Evolutionary conservation across 306 rosid genomes (phyloP), one percentile per base, ranked within the genome.

Genomic region (Begonia loranthoides): DNA sequence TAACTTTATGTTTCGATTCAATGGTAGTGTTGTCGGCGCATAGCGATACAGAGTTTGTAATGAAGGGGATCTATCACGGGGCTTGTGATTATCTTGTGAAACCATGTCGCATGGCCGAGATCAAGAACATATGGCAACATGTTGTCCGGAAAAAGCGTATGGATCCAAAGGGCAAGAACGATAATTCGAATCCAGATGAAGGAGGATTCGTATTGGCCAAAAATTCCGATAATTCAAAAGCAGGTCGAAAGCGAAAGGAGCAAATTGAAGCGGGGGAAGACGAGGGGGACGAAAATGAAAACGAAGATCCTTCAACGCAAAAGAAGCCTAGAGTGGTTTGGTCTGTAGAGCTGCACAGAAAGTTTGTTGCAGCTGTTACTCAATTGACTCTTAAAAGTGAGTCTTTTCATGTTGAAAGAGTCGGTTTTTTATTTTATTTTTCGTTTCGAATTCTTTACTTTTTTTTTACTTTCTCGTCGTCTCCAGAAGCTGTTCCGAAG

Each of bases 51-150:
- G 61, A 79, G 50, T 65, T 78, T 60, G 96, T 88, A 54, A 81
- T 79, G 93, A 88, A 77, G 75, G 96, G 96, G 21, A 78, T 88
- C 38, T 45, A 66, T 8, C 81, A 84, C 36, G 96, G 93, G 13
- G 94, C 96, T 6, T 73, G 82, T 57, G 94, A 84, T 71, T 88
- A 81, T 76, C 57, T 88, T 73, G 57, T 79, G 64, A 88, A 88
- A 65, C 96, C 94, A 3, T 79, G 76, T 65, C 64, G 86, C 56
- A 60, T 79, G 13, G 88, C 83, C 70, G 81, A 84, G 74, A 69
- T 84, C 48, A 75, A 67, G 79, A 88, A 79, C 64, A 81, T 88
- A 61, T 88, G 96, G 96, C 93, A 83, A 34, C 96, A 88, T 69
- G 92, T 83, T 16, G 21, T 84, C 40, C 68, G 94, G 17, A 69